phyloP scores from a whole-genome alignment of 179 eudicot genomes.

The Silene noctiflora region DNA sequence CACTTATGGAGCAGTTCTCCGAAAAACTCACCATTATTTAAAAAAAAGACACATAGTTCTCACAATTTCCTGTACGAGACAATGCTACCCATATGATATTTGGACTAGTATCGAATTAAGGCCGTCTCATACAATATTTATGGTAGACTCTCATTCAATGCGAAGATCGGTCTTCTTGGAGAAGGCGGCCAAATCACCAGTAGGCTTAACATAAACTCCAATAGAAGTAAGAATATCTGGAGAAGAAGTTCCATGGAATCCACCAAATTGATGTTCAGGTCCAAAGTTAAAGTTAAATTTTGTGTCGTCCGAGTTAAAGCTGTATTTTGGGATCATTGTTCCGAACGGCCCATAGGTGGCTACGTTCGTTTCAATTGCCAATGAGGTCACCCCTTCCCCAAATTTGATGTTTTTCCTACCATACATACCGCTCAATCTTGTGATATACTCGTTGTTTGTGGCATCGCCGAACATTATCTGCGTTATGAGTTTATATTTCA shows the following conservation, averaged over 20 bases:
- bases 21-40: too few species aligned
- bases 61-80: too few species aligned
- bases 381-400: not conserved
- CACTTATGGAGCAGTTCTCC: too few species aligned
- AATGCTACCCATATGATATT: too few species aligned
- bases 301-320: not conserved
- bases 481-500: not conserved
- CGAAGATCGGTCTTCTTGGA: slow-evolving; percentile 1
- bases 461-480: slow-evolving; percentile 7
- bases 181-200: slow-evolving; percentile 2
- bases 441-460: slow-evolving; percentile 12
- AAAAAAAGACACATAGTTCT: too few species aligned
- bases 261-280: slow-evolving; percentile 22
- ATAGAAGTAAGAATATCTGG: not conserved
- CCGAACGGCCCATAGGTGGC: slow-evolving; percentile 17
- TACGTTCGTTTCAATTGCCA: slow-evolving; percentile 21
- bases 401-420: not conserved
- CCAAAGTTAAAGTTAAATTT: slow-evolving; percentile 13
- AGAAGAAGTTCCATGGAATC: slow-evolving; percentile 18
- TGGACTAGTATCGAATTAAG: too few species aligned
- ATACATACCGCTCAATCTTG: slow-evolving; percentile 9
- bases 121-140: too few species aligned
- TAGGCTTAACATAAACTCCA: slow-evolving; percentile 21
- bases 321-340: too few species aligned
- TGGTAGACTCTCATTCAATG: not conserved